phyloP scores from a whole-genome alignment of 2,329 filamentous ascomycete species.

The Aspergillus nomiae region DNA sequence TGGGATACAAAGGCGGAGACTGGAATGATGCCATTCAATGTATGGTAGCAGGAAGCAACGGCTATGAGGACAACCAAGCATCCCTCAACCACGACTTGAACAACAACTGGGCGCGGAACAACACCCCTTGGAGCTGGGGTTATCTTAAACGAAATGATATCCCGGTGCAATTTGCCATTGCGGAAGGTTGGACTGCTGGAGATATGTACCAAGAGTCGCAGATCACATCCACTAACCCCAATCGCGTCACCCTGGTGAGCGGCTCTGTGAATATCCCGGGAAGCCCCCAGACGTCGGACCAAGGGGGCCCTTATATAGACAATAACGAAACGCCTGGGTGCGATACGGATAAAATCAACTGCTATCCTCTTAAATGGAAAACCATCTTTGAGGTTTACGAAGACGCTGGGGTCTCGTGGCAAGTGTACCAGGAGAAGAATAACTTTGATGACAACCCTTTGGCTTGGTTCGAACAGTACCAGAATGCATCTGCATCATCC shows the following conservation, averaged over 20 bases:
- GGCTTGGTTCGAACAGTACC: slow-evolving; percentile 57
- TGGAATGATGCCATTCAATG: slow-evolving; percentile 57
- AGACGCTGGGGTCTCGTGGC: slow-evolving; percentile 53
- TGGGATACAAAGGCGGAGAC: slow-evolving; percentile 57
- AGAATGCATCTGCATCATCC: slow-evolving; percentile 45
- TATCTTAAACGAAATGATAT: slow-evolving; percentile 55
- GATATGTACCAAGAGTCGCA: slow-evolving; percentile 62
- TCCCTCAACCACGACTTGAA: slow-evolving; percentile 55
- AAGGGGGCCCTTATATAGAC: slow-evolving; percentile 53
- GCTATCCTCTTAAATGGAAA: slow-evolving; percentile 58
- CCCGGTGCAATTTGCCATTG: slow-evolving; percentile 58
- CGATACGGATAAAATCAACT: slow-evolving; percentile 49
- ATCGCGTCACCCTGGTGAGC: slow-evolving; percentile 54
- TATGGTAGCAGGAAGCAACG: slow-evolving; percentile 55
- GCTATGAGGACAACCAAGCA: slow-evolving; percentile 55
- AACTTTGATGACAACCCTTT: slow-evolving; percentile 59
- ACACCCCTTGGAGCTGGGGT: slow-evolving; percentile 57
- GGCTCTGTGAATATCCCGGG: slow-evolving; percentile 57
- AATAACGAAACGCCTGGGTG: slow-evolving; percentile 56
- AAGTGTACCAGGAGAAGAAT: slow-evolving; percentile 53
- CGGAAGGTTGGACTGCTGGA: slow-evolving; percentile 56
- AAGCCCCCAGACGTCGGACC: slow-evolving; percentile 42
- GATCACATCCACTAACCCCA: slow-evolving; percentile 56
- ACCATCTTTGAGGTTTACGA: slow-evolving; percentile 54
- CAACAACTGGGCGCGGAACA: slow-evolving; percentile 56